Percentiles rank a stretch among this genome's conserved stretches.
Conservation (phyloP, 2,329 filamentous ascomycete genomes). For the Colletotrichum tabaci region DNA sequence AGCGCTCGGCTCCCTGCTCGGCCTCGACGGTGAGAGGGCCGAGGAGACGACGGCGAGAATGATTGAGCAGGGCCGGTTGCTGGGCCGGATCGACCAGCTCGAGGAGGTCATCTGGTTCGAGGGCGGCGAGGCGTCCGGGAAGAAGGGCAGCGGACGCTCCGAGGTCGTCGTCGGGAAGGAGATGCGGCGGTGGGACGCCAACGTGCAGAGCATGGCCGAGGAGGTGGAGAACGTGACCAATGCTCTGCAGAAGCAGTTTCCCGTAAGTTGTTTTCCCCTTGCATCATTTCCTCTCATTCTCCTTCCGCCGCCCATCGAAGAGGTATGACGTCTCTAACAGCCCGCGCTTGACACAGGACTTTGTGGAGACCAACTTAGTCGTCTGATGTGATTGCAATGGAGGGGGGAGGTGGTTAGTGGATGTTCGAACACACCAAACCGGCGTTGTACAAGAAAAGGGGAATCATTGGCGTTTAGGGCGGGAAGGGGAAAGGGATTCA, state of each 20-base stretch:
- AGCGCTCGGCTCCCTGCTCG: slow-evolving; percentile 82
- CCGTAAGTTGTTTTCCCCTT: slow-evolving; percentile 60
- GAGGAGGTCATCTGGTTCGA: slow-evolving; percentile 91
- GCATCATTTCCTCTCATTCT: slow-evolving; percentile 40
- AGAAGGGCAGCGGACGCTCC: slow-evolving; percentile 77
- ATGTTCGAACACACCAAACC: slow-evolving; percentile 3
- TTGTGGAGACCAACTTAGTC: slow-evolving; percentile 69
- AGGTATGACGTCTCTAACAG: neutral
- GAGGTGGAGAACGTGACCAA: slow-evolving; percentile 91
- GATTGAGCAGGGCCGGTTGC: slow-evolving; percentile 93
- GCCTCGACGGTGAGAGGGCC: slow-evolving; percentile 83
- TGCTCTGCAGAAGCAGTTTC: slow-evolving; percentile 84
- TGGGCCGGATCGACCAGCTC: slow-evolving; percentile 95
- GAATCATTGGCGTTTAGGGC: slow-evolving; percentile 29
- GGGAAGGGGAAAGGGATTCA: neutral
- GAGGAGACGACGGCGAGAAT: slow-evolving; percentile 94
- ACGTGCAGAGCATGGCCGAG: slow-evolving; percentile 88
- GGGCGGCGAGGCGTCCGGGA: slow-evolving; percentile 76
- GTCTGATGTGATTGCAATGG: slow-evolving; percentile 48
- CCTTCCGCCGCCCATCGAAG: neutral
- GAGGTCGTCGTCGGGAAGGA: slow-evolving; percentile 76
- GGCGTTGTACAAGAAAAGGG: slow-evolving; percentile 29
- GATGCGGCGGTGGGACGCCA: slow-evolving; percentile 89
- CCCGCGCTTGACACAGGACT: slow-evolving; percentile 58
- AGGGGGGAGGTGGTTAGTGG: neutral